A percentile compares a stretch with the other conserved stretches of the same genome.
phyloP scores from a whole-genome alignment of 2,329 filamentous ascomycete genomes.

The Purpureocillium lavendulum region DNA sequence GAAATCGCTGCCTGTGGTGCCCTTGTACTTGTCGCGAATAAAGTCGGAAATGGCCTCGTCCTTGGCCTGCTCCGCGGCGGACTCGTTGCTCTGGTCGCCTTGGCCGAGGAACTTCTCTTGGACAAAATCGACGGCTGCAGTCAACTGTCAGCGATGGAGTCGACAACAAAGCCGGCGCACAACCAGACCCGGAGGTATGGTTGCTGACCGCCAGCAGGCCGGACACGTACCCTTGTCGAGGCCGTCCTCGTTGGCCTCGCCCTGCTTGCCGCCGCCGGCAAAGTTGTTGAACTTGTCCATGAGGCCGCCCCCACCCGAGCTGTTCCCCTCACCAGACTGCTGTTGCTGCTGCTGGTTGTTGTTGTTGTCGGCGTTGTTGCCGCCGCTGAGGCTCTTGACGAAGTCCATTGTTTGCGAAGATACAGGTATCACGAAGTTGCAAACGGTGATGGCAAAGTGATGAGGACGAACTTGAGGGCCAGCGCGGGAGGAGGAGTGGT shows the following conservation, averaged over 20 bases:
- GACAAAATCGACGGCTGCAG: constrained; percentile 62
- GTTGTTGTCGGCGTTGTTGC: too few relatives aligned
- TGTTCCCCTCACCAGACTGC: constrained; percentile 18
- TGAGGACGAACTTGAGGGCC: too few relatives aligned
- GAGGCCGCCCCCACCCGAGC: constrained; percentile 44
- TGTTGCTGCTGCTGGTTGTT: too few relatives aligned
- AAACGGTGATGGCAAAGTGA: too few relatives aligned
- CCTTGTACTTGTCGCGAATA: constrained; percentile 65
- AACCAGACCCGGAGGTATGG: too few relatives aligned
- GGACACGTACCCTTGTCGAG: constrained; percentile 59
- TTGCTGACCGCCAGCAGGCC: not conserved
- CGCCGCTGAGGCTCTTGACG: too few relatives aligned
- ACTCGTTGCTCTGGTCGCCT: constrained; percentile 64
- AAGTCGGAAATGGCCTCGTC: constrained; percentile 71
- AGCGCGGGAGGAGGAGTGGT: too few relatives aligned
- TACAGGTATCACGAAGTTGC: too few relatives aligned
- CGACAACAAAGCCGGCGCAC: too few relatives aligned
- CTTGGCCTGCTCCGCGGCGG: constrained; percentile 71
- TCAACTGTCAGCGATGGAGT: too few relatives aligned
- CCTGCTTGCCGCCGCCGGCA: constrained; percentile 63
- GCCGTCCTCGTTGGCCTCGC: constrained; percentile 76
- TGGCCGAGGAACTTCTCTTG: constrained; percentile 67
- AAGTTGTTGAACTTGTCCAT: constrained; percentile 63
- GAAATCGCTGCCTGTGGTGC: constrained; percentile 57
- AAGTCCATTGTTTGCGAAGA: too few relatives aligned